Evolutionary conservation across 192 early-diverging fungal genomes (phyloP).

Genomic region (Cladochytrium replicatum): DNA sequence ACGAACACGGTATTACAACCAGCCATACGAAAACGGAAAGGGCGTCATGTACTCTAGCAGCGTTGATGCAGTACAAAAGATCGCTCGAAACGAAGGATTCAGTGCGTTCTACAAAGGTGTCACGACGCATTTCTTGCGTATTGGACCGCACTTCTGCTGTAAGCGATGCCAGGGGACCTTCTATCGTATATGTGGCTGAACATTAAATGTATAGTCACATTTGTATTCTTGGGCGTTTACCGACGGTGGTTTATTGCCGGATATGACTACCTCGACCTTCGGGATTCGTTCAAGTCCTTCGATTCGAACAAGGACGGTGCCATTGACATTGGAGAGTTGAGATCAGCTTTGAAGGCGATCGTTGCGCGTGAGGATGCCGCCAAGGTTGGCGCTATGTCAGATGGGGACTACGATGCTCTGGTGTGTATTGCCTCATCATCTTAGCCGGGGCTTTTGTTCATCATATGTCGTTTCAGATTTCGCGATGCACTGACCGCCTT

Average conservation of each 20-base stretch:
- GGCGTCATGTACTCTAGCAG: constrained; percentile 42
- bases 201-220: constrained; percentile 36
- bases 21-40: constrained; percentile 52
- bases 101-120: constrained; percentile 64
- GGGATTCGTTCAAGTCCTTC: constrained; percentile 37
- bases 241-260: constrained; percentile 25
- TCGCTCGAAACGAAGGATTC: constrained; percentile 47
- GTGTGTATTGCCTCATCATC: too few species aligned
- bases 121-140: constrained; percentile 61
- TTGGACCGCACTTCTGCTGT: constrained; percentile 68
- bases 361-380: too few species aligned
- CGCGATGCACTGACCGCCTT: too few species aligned
- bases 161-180: constrained; percentile 1
- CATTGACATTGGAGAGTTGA: too few species aligned
- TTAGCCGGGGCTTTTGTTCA: too few species aligned
- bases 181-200: background rate
- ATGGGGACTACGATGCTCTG: too few species aligned
- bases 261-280: constrained; percentile 34
- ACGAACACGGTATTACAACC: constrained; percentile 64
- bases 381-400: too few species aligned
- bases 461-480: too few species aligned
- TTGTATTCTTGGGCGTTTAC: constrained; percentile 59
- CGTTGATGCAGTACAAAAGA: constrained; percentile 44
- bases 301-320: constrained; percentile 39
- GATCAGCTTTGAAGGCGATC: too few species aligned